Evolutionary conservation across 768 basidiomycete species (phyloP).

Genomic region (Myochromella boudieri): DNA sequence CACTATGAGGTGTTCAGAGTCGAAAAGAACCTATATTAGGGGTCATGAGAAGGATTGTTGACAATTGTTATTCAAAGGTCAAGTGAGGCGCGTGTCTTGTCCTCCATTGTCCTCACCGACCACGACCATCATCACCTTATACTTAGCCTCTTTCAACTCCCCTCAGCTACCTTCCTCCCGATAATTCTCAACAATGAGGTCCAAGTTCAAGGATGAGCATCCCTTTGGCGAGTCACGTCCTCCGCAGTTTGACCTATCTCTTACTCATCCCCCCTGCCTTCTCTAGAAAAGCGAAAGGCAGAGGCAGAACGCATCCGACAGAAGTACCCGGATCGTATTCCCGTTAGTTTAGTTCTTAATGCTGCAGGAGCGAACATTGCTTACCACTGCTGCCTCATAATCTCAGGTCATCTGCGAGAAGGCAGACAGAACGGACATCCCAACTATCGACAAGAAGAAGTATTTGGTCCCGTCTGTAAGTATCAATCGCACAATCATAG

Average conservation of each 20-base stretch:
- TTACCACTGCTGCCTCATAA: conserved; percentile 12
- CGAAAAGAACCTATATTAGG: conserved; percentile 7
- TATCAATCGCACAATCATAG: conserved; percentile 15
- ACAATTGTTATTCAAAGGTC: conserved; percentile 22
- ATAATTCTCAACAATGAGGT: conserved; percentile 61
- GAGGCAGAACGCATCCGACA: conserved; percentile 98
- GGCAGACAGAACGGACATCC: conserved; percentile 97
- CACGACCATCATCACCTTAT: conserved; percentile 24
- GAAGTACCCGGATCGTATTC: conserved; percentile 99
- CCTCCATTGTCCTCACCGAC: conserved; percentile 27
- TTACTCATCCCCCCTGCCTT: conserved; percentile 35
- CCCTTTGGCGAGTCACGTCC: conserved; percentile 76
- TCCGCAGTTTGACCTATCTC: conserved; percentile 21
- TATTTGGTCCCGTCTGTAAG: conserved; percentile 96
- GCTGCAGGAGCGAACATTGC: neutral
- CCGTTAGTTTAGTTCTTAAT: conserved; percentile 61
- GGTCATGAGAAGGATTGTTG: conserved; percentile 18
- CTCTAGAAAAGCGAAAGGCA: conserved; percentile 95
- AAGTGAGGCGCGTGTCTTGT: conserved; percentile 41
- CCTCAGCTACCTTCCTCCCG: too few species aligned
- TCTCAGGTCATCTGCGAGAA: conserved; percentile 98
- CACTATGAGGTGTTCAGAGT: conserved; percentile 2
- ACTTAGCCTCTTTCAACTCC: conserved; percentile 15
- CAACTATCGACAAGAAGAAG: conserved; percentile 99
- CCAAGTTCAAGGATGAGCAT: conserved; percentile 99